phyloP scores from a whole-genome alignment of 139 green algal species.

The Coelastrella sp. region DNA sequence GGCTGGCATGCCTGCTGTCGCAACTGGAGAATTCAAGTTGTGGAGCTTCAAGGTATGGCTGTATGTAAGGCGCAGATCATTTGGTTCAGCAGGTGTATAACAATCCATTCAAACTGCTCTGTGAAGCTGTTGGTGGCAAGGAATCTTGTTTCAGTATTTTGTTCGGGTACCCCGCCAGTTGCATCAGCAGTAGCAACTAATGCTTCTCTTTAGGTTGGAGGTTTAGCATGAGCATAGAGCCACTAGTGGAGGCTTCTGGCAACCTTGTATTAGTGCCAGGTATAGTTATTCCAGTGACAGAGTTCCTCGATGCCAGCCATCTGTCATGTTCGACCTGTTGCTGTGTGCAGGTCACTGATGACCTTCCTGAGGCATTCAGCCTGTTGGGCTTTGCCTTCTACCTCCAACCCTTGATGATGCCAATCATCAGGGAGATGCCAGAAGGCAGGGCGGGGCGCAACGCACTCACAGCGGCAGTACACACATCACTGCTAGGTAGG shows the following conservation, averaged over 20 bases:
- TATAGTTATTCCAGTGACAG: too few species aligned
- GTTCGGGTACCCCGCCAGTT: too few species aligned
- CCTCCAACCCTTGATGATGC: slow-evolving; percentile 72
- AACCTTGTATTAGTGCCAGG: too few species aligned
- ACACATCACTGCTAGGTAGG: slow-evolving; percentile 61
- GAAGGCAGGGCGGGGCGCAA: slow-evolving; percentile 37
- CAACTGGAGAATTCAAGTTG: slow-evolving; percentile 73
- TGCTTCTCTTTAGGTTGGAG: too few species aligned
- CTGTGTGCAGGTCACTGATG: slow-evolving; percentile 28
- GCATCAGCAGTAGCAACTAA: too few species aligned
- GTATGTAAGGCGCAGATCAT: too few species aligned
- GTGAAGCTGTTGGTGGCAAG: too few species aligned
- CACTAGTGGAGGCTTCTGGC: too few species aligned
- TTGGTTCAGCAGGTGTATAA: too few species aligned
- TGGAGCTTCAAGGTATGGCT: slow-evolving; percentile 58
- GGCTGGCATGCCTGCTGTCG: slow-evolving; percentile 75
- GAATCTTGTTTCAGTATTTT: too few species aligned
- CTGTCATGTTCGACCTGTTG: neutral
- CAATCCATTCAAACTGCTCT: too few species aligned
- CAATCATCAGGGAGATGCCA: slow-evolving; percentile 68
- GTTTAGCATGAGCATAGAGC: too few species aligned
- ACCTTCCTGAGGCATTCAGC: slow-evolving; percentile 66
- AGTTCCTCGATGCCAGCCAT: neutral
- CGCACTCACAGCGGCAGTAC: slow-evolving; percentile 56
- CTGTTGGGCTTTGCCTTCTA: slow-evolving; percentile 77